Conservation (phyloP, 2,329 filamentous ascomycete genomes). For the Alternaria postmessia region DNA sequence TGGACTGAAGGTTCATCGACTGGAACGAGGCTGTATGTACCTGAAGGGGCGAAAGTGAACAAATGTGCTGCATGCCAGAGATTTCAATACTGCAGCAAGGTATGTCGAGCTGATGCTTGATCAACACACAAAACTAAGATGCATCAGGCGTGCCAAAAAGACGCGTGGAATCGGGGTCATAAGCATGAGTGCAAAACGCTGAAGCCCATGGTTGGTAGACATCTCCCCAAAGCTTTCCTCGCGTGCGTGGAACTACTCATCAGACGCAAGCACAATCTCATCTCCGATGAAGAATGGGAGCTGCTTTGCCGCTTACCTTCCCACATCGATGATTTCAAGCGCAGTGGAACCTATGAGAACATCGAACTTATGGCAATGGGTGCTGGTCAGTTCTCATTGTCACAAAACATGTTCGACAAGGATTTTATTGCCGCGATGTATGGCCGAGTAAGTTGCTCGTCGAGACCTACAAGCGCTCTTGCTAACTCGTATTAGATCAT, state of each 20-base stretch:
- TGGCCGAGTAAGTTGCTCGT: conserved; percentile 50
- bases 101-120: conserved; percentile 33
- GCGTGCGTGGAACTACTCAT: conserved; percentile 64
- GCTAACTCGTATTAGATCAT: conserved; percentile 53
- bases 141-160: conserved; percentile 63
- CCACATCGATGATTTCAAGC: conserved; percentile 59
- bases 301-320: conserved; percentile 56
- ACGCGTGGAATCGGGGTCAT: conserved; percentile 67
- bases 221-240: conserved; percentile 64
- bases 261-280: conserved; percentile 50
- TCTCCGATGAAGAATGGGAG: conserved; percentile 53
- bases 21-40: conserved; percentile 44
- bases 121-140: conserved; percentile 9
- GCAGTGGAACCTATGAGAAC: conserved; percentile 53
- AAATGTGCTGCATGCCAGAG: conserved; percentile 66
- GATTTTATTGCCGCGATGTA: conserved; percentile 56
- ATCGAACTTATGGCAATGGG: conserved; percentile 64
- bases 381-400: conserved; percentile 61
- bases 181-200: conserved; percentile 67
- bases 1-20: conserved; percentile 47
- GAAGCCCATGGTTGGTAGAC: conserved; percentile 50
- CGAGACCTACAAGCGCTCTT: background rate
- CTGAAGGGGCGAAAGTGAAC: conserved; percentile 53
- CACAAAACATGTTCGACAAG: conserved; percentile 50
- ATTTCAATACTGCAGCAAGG: conserved; percentile 68